These are phyloP conservation scores for Pluteus cervinus DNA, from an alignment of 768 basidiomycete genomes.

Conservation along the genomic window DNA sequence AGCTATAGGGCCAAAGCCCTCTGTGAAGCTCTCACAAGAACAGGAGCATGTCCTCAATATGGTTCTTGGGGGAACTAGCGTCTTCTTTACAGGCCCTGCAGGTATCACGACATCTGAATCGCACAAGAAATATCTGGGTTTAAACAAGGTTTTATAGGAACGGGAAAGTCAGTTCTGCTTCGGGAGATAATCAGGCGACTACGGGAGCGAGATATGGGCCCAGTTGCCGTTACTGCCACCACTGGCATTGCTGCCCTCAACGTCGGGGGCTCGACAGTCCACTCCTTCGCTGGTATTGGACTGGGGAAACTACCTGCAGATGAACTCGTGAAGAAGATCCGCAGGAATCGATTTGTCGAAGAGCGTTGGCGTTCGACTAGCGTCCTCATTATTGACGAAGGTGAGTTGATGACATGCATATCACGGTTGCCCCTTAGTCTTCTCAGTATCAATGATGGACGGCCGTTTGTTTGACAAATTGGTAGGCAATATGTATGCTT, in stretches of 20 bases:
- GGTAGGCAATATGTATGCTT: no score
- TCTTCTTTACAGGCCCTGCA: conserved; percentile 97
- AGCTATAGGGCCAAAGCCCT: no score
- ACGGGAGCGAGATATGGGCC: conserved; percentile 54
- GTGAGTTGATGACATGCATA: conserved; percentile 26
- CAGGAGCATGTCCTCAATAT: conserved; percentile 80
- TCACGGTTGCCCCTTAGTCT: conserved; percentile 1
- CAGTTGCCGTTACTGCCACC: conserved; percentile 90
- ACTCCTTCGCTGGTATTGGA: conserved; percentile 94
- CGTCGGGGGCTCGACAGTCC: conserved; percentile 92
- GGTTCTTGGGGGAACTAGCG: conserved; percentile 63
- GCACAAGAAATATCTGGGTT: not conserved
- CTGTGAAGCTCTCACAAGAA: conserved; percentile 72
- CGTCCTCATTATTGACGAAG: conserved; percentile 81
- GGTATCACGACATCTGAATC: conserved; percentile 48
- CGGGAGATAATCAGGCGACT: conserved; percentile 84
- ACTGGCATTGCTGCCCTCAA: conserved; percentile 98
- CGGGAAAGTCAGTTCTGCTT: conserved; percentile 93
- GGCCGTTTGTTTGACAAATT: conserved; percentile 92
- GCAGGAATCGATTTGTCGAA: conserved; percentile 78
- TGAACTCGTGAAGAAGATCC: conserved; percentile 57
- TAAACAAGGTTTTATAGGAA: conserved; percentile 46
- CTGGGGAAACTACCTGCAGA: conserved; percentile 65
- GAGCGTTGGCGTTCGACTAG: conserved; percentile 79
- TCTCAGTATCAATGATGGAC: conserved; percentile 93